Base-by-base conservation (phyloP, 306 rosid genomes). In the Dalbergia cultrata region DNA sequence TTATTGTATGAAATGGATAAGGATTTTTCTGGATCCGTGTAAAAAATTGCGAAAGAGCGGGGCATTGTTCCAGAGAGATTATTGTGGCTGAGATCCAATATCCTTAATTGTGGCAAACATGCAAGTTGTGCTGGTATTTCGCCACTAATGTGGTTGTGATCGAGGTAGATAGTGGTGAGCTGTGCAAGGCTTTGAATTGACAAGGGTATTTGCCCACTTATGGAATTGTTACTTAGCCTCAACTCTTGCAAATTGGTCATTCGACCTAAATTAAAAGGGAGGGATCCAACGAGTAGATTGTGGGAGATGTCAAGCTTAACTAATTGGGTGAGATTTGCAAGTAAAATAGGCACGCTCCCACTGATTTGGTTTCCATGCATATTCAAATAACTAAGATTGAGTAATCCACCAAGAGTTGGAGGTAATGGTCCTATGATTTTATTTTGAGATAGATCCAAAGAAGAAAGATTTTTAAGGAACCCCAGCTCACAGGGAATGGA, bases 1-100 rank as follows among this genome's bases (percentile, higher is more conserved):
- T 3, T 1, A 63, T 47, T 76, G 50, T 50, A 17, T 1, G 72
- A 76, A 18, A 76, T 13, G 45, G 3, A 26, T 26, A 61, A 43
- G 47, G 10, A 8, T 43, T 43, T 43, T 7, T 43, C 10, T 0
- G 47, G 9, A 9, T 43, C 47, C 7, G 11, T 8, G 47, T 43
- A 43, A 43, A 43, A 43, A 43, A 2, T 17, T 13, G n/a, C 11
- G 0, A 61, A n/a, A 34, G 67, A 62, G 14, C 9, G 3, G 1
- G 72, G 72, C 11, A 75, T 1, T 1, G 2, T 62, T 63, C 80
- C 80, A 2, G 7, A 17, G 17, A 76, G 61, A 5, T 34, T 50
- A 64, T 76, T 76, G 33, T 13, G 2, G n/a, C 26, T 50, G 43
- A 76, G 61, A 64, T 34, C 34, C 18, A 70, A 26, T 47, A 14